Base-by-base conservation (phyloP, 805 yeast species). In the Tetrapisispora fleetii region DNA sequence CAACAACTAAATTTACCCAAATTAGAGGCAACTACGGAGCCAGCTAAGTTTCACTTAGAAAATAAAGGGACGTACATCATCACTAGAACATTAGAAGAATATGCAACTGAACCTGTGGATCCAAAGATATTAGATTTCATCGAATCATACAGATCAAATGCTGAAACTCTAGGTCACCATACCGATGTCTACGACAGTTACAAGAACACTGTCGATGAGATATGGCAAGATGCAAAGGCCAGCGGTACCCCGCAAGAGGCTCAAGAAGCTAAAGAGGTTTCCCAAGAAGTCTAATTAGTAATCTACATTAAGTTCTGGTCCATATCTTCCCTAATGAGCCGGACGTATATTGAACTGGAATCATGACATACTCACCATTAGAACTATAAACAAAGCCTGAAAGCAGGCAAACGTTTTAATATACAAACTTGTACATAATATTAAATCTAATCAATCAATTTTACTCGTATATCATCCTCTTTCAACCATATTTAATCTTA, bases 21-120 rank as follows among this genome's bases (percentile, higher is more conserved):
- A 24, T 37, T 41, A 13, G 22, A 37, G 2, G 37, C 9, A 4
- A 28, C 44, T 4, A 32, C 5, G 8, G 30, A n/a, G 8, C 27
- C 37, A 14, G 6, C 16, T 4, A 41, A 42, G 22, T 42, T 47
- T n/a, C 10, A 36, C 37, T 36, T 48, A 36, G 50, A 54, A 21
- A 28, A 58, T 44, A 54, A 58, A 48, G 44, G 45, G 40, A 38
- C 48, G 11, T 67, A 66, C 42, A 36, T 66, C 41, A 48, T 55
- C 10, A 48, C 55, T 1, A 58, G 54, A 46, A 58, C 59, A 2
- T 47, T 55, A 21, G 37, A 41, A 38, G 54, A 57, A 18, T 59
- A 52, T 43, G 52, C 52, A 32, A 43, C 49, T 3, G 43, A 32
- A 2, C 27, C 38, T 13, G n/a, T 41, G 10, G 51, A 50, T 30